phyloP scores from a whole-genome alignment of 1,139 yeast genomes.

The Sugiyamaella xylanicola region DNA sequence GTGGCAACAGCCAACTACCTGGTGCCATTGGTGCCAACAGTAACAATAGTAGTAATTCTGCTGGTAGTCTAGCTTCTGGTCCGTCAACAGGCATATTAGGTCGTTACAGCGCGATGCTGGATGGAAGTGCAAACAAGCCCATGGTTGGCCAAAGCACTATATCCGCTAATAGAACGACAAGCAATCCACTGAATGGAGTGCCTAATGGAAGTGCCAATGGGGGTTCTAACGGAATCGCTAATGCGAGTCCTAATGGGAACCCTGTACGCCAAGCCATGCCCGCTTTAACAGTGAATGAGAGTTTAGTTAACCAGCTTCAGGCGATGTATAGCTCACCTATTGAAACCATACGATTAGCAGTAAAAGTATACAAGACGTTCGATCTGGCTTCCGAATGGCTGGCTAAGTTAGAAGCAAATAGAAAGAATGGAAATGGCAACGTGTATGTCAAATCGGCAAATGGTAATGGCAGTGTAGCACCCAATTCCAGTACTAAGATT shows the following conservation, averaged over 20 bases:
- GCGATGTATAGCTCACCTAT: slow-evolving; percentile 38
- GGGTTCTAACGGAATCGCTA: background rate
- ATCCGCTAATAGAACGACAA: no score
- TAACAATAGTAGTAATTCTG: slow-evolving; percentile 11
- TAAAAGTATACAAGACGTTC: slow-evolving; percentile 40
- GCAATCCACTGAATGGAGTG: no score
- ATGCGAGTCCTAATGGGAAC: background rate
- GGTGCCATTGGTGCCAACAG: slow-evolving; percentile 5
- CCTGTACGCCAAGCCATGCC: slow-evolving; percentile 11
- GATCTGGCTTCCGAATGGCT: slow-evolving; percentile 44
- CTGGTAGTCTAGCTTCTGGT: no score
- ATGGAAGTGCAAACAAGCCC: slow-evolving; percentile 9
- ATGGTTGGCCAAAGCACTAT: background rate
- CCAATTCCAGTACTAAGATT: slow-evolving; percentile 33
- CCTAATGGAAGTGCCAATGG: background rate
- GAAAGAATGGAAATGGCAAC: slow-evolving; percentile 14
- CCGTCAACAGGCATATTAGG: no score
- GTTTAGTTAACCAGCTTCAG: slow-evolving; percentile 32
- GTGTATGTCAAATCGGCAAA: slow-evolving; percentile 20
- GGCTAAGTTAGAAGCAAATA: slow-evolving; percentile 18
- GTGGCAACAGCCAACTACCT: slow-evolving; percentile 9
- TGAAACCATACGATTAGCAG: slow-evolving; percentile 39
- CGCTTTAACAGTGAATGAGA: slow-evolving; percentile 12
- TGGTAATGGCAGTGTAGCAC: slow-evolving; percentile 5
- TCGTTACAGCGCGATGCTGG: slow-evolving; percentile 23